Evolutionary conservation across 164 flowering plant genomes (phyloP).

Genomic region (Aristolochia californica): DNA sequence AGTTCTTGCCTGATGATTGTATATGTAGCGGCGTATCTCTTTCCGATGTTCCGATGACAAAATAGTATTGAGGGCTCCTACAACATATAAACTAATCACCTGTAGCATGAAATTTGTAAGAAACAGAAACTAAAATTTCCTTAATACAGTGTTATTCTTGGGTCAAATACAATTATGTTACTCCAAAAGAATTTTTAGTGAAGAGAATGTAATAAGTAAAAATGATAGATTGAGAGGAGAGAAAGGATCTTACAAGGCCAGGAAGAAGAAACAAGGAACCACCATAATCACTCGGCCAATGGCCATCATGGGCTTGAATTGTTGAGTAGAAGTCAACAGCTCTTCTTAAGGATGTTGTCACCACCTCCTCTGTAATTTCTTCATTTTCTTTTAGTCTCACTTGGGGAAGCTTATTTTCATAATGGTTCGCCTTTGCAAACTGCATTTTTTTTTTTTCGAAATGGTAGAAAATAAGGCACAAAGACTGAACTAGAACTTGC

Average conservation of each 20-base stretch:
- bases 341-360: slow-evolving; percentile 45
- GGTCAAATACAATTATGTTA: neutral
- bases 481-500: neutral
- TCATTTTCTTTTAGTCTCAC: slow-evolving; percentile 47
- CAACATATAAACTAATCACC: slow-evolving; percentile 42
- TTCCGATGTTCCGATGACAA: slow-evolving; percentile 33
- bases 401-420: slow-evolving; percentile 31
- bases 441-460: slow-evolving; percentile 8
- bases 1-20: slow-evolving; percentile 57
- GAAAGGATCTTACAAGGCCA: slow-evolving; percentile 29
- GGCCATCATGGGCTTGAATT: slow-evolving; percentile 60
- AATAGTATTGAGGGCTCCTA: slow-evolving; percentile 34
- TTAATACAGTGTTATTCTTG: too few relatives aligned
- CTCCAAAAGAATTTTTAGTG: neutral
- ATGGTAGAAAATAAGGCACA: too few relatives aligned
- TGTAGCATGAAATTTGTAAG: slow-evolving; percentile 11
- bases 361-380: slow-evolving; percentile 50
- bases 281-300: slow-evolving; percentile 58
- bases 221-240: too few relatives aligned
- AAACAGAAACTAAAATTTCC: too few relatives aligned
- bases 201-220: neutral
- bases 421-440: slow-evolving; percentile 58
- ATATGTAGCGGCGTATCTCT: slow-evolving; percentile 55
- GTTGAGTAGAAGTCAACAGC: slow-evolving; percentile 33
- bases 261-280: slow-evolving; percentile 53